Evolutionary conservation across 345 rosid species (phyloP).

Genomic region (Camelina neglecta): DNA sequence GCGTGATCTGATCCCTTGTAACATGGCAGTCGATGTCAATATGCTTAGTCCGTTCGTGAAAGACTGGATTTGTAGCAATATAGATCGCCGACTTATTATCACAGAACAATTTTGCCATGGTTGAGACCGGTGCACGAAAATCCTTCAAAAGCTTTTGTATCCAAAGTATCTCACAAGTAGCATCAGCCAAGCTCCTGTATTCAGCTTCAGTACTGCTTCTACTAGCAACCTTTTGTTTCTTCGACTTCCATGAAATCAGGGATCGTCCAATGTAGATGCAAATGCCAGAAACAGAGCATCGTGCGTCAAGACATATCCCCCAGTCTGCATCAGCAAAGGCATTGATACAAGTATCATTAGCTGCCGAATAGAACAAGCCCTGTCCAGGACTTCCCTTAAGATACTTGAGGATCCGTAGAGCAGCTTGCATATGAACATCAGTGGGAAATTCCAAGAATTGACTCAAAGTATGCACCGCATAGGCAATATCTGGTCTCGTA

Average conservation of each 20-base stretch:
- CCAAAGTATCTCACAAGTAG: neutral
- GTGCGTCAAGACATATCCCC: neutral
- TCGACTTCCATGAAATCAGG: neutral
- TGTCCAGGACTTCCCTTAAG: neutral
- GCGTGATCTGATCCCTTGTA: neutral
- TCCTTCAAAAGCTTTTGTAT: neutral
- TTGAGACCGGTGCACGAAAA: rapidly evolving
- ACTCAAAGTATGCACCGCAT: neutral
- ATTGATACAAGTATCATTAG: neutral
- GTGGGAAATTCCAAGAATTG: neutral
- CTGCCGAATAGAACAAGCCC: neutral
- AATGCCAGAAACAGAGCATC: neutral
- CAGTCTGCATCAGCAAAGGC: neutral
- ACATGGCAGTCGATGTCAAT: neutral
- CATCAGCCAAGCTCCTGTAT: neutral
- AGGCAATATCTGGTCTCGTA: neutral
- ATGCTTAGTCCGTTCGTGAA: neutral
- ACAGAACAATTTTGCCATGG: rapidly evolving
- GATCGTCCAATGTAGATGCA: neutral
- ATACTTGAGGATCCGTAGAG: neutral
- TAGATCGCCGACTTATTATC: neutral
- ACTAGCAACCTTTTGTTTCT: neutral
- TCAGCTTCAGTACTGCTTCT: neutral
- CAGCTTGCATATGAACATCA: neutral
- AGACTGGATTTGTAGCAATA: neutral